Conservation (phyloP, 2,329 filamentous ascomycete genomes). For the Clarireedia sp. region DNA sequence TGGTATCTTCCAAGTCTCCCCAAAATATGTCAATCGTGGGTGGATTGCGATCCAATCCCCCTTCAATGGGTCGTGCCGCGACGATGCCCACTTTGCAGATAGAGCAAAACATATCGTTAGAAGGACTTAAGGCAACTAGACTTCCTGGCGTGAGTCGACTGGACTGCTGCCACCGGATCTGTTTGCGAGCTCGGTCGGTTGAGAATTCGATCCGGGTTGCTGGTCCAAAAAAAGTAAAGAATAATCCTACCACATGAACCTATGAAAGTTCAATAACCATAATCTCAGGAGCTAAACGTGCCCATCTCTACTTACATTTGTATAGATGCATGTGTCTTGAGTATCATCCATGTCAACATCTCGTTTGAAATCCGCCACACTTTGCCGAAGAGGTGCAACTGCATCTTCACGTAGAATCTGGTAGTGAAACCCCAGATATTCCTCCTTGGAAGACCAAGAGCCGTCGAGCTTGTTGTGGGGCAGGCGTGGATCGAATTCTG, state of each 20-base stretch:
- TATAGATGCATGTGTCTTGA: slow-evolving; percentile 55
- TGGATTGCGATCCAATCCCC: slow-evolving; percentile 54
- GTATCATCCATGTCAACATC: slow-evolving; percentile 51
- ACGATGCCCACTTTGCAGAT: slow-evolving; percentile 65
- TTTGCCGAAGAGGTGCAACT: slow-evolving; percentile 58
- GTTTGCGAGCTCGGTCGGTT: slow-evolving; percentile 53
- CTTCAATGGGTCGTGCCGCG: slow-evolving; percentile 56
- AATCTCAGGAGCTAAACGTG: not conserved
- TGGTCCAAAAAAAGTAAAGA: slow-evolving; percentile 53
- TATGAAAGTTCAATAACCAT: slow-evolving; percentile 28
- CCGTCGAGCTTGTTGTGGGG: slow-evolving; percentile 46
- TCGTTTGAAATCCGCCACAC: slow-evolving; percentile 48
- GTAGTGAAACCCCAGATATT: slow-evolving; percentile 69
- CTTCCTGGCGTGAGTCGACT: slow-evolving; percentile 45
- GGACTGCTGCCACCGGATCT: slow-evolving; percentile 55
- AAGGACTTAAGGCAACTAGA: slow-evolving; percentile 45
- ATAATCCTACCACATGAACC: slow-evolving; percentile 60
- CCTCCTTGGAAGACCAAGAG: slow-evolving; percentile 51
- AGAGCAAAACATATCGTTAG: slow-evolving; percentile 52
- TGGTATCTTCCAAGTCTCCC: slow-evolving; percentile 48
- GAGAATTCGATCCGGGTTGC: slow-evolving; percentile 66
- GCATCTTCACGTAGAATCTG: slow-evolving; percentile 68
- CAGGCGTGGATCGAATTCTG: slow-evolving; percentile 3
- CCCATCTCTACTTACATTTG: slow-evolving; percentile 43
- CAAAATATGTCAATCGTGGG: slow-evolving; percentile 73